Percentiles rank a stretch among this genome's conserved stretches.
Evolutionary conservation across 192 early-diverging fungal species (phyloP).

Genomic region (Coemansia sp.): DNA sequence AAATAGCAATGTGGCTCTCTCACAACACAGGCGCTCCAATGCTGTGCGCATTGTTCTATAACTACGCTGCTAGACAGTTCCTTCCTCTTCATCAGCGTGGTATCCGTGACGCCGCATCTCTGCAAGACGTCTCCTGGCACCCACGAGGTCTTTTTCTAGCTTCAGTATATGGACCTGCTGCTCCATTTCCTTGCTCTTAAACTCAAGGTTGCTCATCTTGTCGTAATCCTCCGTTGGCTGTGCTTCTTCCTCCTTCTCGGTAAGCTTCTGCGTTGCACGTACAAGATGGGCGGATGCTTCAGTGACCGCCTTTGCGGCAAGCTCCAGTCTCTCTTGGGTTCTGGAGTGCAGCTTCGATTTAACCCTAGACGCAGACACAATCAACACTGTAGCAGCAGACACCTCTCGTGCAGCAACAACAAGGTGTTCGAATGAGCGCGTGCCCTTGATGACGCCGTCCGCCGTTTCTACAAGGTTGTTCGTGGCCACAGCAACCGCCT

Average conservation of each 20-base stretch:
- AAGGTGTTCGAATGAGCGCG: conserved; percentile 88
- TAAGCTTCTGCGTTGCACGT: conserved; percentile 84
- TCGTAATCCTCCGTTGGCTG: conserved; percentile 60
- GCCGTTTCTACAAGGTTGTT: conserved; percentile 90
- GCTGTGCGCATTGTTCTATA: background rate
- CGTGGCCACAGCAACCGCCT: conserved; percentile 92
- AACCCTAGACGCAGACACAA: conserved; percentile 94
- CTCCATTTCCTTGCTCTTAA: conserved; percentile 96
- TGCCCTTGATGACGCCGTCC: conserved; percentile 91
- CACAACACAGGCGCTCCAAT: too few species aligned
- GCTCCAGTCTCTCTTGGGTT: conserved; percentile 91
- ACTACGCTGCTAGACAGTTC: conserved; percentile 7
- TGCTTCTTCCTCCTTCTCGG: conserved; percentile 70
- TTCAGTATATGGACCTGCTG: conserved; percentile 97
- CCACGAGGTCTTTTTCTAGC: conserved; percentile 86
- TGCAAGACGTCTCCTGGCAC: conserved; percentile 82
- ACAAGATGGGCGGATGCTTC: conserved; percentile 90
- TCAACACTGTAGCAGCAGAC: conserved; percentile 91
- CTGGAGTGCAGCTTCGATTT: conserved; percentile 90
- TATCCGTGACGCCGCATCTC: conserved; percentile 91
- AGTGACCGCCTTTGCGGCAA: conserved; percentile 89
- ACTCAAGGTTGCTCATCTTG: conserved; percentile 84
- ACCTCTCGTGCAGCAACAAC: conserved; percentile 98
- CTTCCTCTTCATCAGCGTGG: conserved; percentile 57
- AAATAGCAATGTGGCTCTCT: background rate